Evolutionary conservation across 306 rosid species (phyloP), one percentile per base, ranked within the genome.

Genomic region (Malus sieversii): DNA sequence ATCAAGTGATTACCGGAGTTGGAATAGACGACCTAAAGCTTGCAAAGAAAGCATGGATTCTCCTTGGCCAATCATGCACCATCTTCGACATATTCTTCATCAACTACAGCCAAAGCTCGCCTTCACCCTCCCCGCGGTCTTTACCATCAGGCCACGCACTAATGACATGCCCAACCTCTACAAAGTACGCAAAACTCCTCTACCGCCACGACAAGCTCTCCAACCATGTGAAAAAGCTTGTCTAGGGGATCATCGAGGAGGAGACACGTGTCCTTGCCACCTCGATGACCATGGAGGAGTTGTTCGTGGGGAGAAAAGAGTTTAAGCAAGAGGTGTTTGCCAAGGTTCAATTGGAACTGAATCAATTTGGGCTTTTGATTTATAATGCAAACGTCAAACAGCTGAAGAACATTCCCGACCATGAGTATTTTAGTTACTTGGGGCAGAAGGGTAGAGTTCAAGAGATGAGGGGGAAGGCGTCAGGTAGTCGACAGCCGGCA

Each of bases 31-130:
- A 87, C 69, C 48, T 90, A 1, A 87, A 82, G 58, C 70, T 87
- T 0, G 87, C 80, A 13, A 86, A 87, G 79, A 86, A 87, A 68
- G 84, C 84, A 73, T 83, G 83, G 89, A 20, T 87, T 22, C 22
- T 75, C 1, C 1, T 90, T 88, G 84, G 88, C 2, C 88, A 88
- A n/a, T 55, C 58, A 8, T 72, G 12, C 65, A 57, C 68, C 8
- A 3, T 30, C 51, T 71, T 87, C 46, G 89, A 88, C 75, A 71
- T 90, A 19, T 79, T 92, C 10, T 88, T 92, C 0, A 88, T 86
- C 0, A 90, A 87, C 79, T 90, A 87, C 82, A 90, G 90, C 52
- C 86, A 74, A 90, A 87, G 78, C 92, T 90, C 4, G 88, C 92
- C n/a, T 90, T 90, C 60, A 3, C 84, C 19, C 89, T 87, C 48